Evolutionary conservation across 2,329 filamentous ascomycete species (phyloP).

Genomic region (Penicillium sp.): DNA sequence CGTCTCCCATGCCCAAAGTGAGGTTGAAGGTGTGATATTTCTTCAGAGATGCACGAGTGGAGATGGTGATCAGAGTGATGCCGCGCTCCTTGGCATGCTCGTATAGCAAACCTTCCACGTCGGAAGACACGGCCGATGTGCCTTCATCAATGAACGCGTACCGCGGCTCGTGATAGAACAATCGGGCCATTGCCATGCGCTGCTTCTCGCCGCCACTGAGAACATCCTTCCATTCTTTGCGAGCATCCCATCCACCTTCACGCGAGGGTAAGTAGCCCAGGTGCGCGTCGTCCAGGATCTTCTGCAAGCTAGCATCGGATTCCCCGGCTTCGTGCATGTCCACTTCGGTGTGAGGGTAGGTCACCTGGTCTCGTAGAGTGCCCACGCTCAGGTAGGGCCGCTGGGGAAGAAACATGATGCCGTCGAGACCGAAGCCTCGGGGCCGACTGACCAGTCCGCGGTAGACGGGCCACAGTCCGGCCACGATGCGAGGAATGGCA

Average conservation of each 20-base stretch:
- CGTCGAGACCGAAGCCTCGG: conserved; percentile 72
- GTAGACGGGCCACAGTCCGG: conserved; percentile 94
- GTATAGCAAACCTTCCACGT: conserved; percentile 91
- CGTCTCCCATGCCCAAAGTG: conserved; percentile 72
- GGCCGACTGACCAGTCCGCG: conserved; percentile 86
- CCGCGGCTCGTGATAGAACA: conserved; percentile 90
- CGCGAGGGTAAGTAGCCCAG: conserved; percentile 85
- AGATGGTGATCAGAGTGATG: conserved; percentile 94
- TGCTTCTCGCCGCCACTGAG: conserved; percentile 98
- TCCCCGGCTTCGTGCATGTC: conserved; percentile 84
- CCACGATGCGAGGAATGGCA: conserved; percentile 78
- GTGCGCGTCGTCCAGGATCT: conserved; percentile 73
- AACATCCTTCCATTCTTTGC: conserved; percentile 98
- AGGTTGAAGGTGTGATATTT: conserved; percentile 94
- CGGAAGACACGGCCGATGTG: conserved; percentile 86
- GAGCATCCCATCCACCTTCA: conserved; percentile 93
- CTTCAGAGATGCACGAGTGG: conserved; percentile 87
- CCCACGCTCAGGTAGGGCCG: conserved; percentile 87
- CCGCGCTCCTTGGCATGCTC: conserved; percentile 88
- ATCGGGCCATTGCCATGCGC: conserved; percentile 80
- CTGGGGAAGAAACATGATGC: conserved; percentile 98
- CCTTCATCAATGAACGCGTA: conserved; percentile 96
- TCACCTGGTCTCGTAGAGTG: conserved; percentile 92
- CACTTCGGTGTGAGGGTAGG: conserved; percentile 90
- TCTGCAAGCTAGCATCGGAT: conserved; percentile 71